phyloP scores from a whole-genome alignment of 2,329 filamentous ascomycete species.

The Sclerotinia glacialis region DNA sequence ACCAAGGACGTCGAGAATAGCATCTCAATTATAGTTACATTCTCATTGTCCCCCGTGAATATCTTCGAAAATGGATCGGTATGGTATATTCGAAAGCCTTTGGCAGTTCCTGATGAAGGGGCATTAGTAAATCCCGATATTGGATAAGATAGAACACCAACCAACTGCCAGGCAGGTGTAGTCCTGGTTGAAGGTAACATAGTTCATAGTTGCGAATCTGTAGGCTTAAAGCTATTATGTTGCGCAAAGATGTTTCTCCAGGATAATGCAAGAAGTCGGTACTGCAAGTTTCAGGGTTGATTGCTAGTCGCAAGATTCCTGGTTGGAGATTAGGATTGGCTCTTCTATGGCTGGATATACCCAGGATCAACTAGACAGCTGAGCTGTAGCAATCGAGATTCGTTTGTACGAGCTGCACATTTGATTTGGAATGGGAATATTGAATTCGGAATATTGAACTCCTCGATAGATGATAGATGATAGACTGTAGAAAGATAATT shows the following conservation, averaged over 20 bases:
- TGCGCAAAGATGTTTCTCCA: neutral
- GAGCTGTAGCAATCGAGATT: constrained; percentile 18
- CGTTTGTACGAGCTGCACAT: constrained; percentile 19
- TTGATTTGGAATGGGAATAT: constrained; percentile 10
- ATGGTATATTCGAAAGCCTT: constrained; percentile 93
- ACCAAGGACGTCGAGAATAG: constrained; percentile 97
- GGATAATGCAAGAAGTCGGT: constrained; percentile 7
- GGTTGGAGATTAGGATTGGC: constrained; percentile 1
- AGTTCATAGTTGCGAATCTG: constrained; percentile 75
- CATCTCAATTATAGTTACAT: constrained; percentile 97
- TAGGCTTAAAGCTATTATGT: neutral
- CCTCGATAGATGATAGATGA: constrained; percentile 1
- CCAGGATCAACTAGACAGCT: constrained; percentile 16
- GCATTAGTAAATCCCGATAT: constrained; percentile 6
- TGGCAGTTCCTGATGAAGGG: constrained; percentile 68
- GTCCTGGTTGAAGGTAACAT: constrained; percentile 99
- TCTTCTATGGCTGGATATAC: neutral
- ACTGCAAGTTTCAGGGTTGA: constrained; percentile 16
- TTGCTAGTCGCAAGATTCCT: neutral
- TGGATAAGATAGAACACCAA: constrained; percentile 46
- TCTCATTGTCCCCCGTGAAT: constrained; percentile 90
- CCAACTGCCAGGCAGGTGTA: constrained; percentile 95
- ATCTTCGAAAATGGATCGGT: constrained; percentile 95
- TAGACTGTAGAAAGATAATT: neutral
- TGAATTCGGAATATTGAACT: neutral